Percentiles rank a stretch among this genome's conserved stretches.
phyloP scores from a whole-genome alignment of 345 rosid species.

The Eutrema yunnanense region DNA sequence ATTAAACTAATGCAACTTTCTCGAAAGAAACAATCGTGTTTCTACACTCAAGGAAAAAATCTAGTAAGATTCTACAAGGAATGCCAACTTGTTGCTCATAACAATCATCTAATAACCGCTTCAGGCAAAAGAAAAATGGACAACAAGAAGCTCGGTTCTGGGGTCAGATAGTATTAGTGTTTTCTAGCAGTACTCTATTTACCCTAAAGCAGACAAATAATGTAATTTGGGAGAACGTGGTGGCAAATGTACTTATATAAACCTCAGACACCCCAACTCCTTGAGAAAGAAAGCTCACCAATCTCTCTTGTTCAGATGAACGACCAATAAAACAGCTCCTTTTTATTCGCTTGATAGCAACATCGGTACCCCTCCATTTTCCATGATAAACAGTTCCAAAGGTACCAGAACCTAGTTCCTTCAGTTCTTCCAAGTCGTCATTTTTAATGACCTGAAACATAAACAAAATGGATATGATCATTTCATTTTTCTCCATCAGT shows the following conservation, averaged over 20 bases:
- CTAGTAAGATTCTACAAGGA: background rate
- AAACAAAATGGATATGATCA: slow-evolving; percentile 5
- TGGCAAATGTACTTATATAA: background rate
- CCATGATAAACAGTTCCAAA: slow-evolving; percentile 99
- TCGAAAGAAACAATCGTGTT: background rate
- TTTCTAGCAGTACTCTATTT: slow-evolving; percentile 1
- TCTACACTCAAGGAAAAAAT: background rate
- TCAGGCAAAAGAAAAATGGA: slow-evolving; percentile 3
- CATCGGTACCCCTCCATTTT: slow-evolving; percentile 99
- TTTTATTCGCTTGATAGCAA: slow-evolving; percentile 91
- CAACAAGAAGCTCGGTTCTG: background rate
- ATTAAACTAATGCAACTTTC: background rate
- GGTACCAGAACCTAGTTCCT: slow-evolving; percentile 94
- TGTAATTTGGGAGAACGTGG: background rate
- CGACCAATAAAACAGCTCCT: slow-evolving; percentile 93
- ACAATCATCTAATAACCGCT: slow-evolving; percentile 1
- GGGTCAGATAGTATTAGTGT: background rate
- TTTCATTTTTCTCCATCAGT: slow-evolving; percentile 3
- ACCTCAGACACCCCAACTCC: background rate
- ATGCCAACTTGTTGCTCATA: slow-evolving; percentile 1
- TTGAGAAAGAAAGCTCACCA: slow-evolving; percentile 43
- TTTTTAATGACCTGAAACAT: slow-evolving; percentile 68
- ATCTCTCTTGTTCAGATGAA: slow-evolving; percentile 91
- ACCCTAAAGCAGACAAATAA: slow-evolving; percentile 9
- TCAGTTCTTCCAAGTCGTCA: slow-evolving; percentile 96